These are phyloP conservation scores for Phytophthora lateralis DNA, from an alignment of 352 stramenopile species.

Conservation along the genomic window DNA sequence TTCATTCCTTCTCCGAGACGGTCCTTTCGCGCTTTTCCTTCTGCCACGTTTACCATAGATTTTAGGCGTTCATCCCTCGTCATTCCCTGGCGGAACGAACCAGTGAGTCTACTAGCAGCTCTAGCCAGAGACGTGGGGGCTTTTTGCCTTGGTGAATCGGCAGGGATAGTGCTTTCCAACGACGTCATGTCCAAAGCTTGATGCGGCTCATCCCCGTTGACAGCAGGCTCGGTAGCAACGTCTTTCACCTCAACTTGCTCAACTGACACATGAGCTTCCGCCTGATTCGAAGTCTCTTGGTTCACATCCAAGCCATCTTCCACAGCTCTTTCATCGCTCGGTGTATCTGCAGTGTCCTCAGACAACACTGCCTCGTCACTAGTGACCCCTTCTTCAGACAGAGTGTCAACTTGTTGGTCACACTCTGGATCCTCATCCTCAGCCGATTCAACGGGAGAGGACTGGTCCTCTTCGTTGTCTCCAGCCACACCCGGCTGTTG, in stretches of 20 bases:
- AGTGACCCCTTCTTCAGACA: neutral
- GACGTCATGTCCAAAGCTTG: conserved; percentile 25
- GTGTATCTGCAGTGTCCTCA: neutral
- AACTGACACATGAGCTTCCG: conserved; percentile 1
- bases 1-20: conserved; percentile 47
- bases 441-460: neutral
- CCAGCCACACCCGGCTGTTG: neutral
- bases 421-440: neutral
- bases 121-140: neutral
- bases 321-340: neutral
- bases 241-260: conserved; percentile 10
- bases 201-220: conserved; percentile 5
- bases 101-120: conserved; percentile 5
- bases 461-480: conserved; percentile 6
- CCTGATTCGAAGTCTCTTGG: conserved; percentile 5
- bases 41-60: conserved; percentile 27
- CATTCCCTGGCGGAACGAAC: conserved; percentile 15
- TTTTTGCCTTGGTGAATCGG: conserved; percentile 6
- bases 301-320: neutral
- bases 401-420: neutral
- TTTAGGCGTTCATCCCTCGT: conserved; percentile 23
- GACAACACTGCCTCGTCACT: neutral
- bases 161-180: conserved; percentile 15
- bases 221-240: conserved; percentile 4
- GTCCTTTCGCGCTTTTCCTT: conserved; percentile 31